phyloP scores from a whole-genome alignment of 2,329 filamentous ascomycete species.

The Hypoxylon sp. region DNA sequence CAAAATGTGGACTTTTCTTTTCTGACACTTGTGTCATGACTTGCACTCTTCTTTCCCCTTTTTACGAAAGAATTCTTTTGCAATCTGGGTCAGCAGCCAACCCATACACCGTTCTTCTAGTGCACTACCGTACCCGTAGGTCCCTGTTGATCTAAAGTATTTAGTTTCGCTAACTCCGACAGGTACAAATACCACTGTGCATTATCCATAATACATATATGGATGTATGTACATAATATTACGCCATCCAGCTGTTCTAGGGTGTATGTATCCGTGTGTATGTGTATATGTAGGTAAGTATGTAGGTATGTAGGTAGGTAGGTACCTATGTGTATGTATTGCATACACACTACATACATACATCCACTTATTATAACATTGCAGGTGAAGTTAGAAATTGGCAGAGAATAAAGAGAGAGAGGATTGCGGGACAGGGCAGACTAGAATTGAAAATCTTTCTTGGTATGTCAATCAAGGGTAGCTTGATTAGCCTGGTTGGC shows the following conservation, averaged over 20 bases:
- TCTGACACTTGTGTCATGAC: slow-evolving; percentile 38
- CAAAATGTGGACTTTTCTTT: slow-evolving; percentile 39
- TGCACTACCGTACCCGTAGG: too few relatives aligned
- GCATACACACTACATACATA: slow-evolving; percentile 4
- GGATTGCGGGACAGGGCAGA: slow-evolving; percentile 8
- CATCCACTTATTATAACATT: too few relatives aligned
- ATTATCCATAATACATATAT: not conserved
- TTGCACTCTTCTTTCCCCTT: slow-evolving; percentile 27
- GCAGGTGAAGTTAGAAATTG: not conserved
- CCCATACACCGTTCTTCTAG: slow-evolving; percentile 32
- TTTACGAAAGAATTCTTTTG: slow-evolving; percentile 28
- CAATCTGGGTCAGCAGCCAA: slow-evolving; percentile 30
- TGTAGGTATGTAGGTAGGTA: too few relatives aligned
- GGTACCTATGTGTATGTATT: slow-evolving; percentile 3
- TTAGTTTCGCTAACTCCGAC: slow-evolving; percentile 40
- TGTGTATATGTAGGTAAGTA: slow-evolving; percentile 3
- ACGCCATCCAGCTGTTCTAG: slow-evolving; percentile 28
- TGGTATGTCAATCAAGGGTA: slow-evolving; percentile 42
- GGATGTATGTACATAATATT: slow-evolving; percentile 28
- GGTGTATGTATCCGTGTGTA: slow-evolving; percentile 2
- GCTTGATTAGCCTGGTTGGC: slow-evolving; percentile 25
- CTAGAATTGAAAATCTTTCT: slow-evolving; percentile 36
- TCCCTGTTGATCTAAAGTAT: slow-evolving; percentile 12
- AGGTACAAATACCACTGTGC: not conserved
- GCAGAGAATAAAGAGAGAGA: not conserved